Percentiles rank a stretch among this genome's conserved stretches.
phyloP scores from a whole-genome alignment of 305 asterid genomes.

The Fraxinus floribunda region DNA sequence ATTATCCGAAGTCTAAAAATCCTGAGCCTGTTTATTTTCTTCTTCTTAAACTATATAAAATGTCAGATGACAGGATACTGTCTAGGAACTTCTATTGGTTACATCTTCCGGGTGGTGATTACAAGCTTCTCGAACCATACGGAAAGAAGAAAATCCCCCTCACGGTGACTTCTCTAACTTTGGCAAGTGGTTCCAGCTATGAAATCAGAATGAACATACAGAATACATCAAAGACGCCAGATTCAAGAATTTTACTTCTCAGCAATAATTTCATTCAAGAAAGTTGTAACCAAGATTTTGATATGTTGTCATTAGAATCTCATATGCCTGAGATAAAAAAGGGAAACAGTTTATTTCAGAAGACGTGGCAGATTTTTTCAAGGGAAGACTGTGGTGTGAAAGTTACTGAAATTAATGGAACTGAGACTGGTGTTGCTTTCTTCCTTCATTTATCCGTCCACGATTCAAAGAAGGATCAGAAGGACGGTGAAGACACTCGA shows the following conservation, averaged over 20 bases:
- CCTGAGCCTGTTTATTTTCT: slow-evolving; percentile 81
- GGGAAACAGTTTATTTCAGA: slow-evolving; percentile 36
- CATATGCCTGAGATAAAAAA: slow-evolving; percentile 17
- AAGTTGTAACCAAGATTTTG: slow-evolving; percentile 8
- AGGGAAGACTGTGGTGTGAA: slow-evolving; percentile 23
- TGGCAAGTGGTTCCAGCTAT: slow-evolving; percentile 55
- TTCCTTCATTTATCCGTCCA: slow-evolving; percentile 81
- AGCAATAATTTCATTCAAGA: slow-evolving; percentile 29
- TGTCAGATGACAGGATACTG: slow-evolving; percentile 50
- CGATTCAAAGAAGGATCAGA: slow-evolving; percentile 40
- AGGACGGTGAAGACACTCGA: slow-evolving; percentile 59
- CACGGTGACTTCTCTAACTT: slow-evolving; percentile 51
- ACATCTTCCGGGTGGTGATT: slow-evolving; percentile 70
- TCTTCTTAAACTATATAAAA: slow-evolving; percentile 71
- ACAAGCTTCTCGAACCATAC: slow-evolving; percentile 74
- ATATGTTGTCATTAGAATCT: slow-evolving; percentile 21
- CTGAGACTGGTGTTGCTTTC: slow-evolving; percentile 71
- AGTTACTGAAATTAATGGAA: slow-evolving; percentile 55
- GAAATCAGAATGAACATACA: slow-evolving; percentile 61
- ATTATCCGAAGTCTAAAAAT: slow-evolving; percentile 68
- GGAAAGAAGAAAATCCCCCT: slow-evolving; percentile 58
- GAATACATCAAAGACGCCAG: slow-evolving; percentile 60
- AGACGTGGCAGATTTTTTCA: slow-evolving; percentile 37
- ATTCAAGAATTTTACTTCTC: slow-evolving; percentile 36
- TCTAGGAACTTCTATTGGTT: slow-evolving; percentile 94